Percentiles rank a stretch among this genome's conserved stretches.
Conservation (phyloP, 352 stramenopile species). For the Phytophthora aleatoria region DNA sequence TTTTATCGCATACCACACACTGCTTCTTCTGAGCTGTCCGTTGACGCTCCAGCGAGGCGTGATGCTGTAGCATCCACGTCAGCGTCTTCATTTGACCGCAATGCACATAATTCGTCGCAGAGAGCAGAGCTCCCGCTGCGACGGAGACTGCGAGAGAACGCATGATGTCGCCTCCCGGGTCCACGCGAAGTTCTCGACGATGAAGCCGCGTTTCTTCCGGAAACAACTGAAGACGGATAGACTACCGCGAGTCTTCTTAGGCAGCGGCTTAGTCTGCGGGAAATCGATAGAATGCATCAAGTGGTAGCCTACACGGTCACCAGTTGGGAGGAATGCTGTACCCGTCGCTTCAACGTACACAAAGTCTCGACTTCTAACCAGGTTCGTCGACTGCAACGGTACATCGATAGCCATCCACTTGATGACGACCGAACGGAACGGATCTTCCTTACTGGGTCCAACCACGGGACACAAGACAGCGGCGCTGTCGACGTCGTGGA, state of each 20-base stretch:
- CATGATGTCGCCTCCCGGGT: constrained; percentile 36
- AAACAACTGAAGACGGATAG: constrained; percentile 51
- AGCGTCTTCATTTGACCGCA: constrained; percentile 67
- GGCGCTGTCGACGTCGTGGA: constrained; percentile 25
- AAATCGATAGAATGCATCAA: constrained; percentile 50
- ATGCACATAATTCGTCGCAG: constrained; percentile 38
- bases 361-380: constrained; percentile 38
- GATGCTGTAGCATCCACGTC: constrained; percentile 40
- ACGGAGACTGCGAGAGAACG: constrained; percentile 33
- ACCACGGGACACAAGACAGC: constrained; percentile 28
- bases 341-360: constrained; percentile 42
- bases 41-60: constrained; percentile 4
- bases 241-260: constrained; percentile 36
- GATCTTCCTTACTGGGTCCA: constrained; percentile 26
- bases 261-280: constrained; percentile 37
- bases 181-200: constrained; percentile 44
- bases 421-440: constrained; percentile 33
- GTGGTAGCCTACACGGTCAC: constrained; percentile 41
- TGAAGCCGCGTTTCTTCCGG: constrained; percentile 37
- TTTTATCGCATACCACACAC: constrained; percentile 38
- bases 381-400: constrained; percentile 22
- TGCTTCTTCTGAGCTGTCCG: constrained; percentile 1
- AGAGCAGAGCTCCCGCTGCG: constrained; percentile 33
- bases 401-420: constrained; percentile 43
- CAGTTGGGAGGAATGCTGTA: constrained; percentile 20